Evolutionary conservation across 2,329 filamentous ascomycete species (phyloP).

Genomic region (Diaporthe batatas): DNA sequence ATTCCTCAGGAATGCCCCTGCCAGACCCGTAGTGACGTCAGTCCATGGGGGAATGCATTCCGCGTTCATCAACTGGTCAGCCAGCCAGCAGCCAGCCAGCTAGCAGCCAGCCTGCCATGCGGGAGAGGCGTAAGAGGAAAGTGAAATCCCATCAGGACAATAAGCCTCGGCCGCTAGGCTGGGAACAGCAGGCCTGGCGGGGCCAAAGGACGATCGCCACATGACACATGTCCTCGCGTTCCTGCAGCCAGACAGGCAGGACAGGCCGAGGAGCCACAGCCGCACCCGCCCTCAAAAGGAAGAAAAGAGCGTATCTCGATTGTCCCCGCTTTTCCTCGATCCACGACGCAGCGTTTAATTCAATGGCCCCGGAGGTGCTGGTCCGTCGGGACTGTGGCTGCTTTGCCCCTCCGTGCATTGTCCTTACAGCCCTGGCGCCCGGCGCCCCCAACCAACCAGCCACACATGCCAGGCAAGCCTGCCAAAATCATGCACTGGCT

Average conservation of each 20-base stretch:
- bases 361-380: constrained; percentile 1
- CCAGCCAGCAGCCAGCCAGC: background rate
- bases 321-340: constrained; percentile 27
- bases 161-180: constrained; percentile 3
- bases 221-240: constrained; percentile 25
- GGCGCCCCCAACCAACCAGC: background rate
- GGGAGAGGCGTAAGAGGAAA: background rate
- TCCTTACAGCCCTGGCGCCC: no score
- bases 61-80: constrained; percentile 18
- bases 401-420: background rate
- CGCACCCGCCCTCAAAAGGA: background rate
- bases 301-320: constrained; percentile 21
- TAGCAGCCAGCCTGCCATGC: constrained; percentile 9
- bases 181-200: background rate
- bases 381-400: background rate
- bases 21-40: constrained; percentile 23
- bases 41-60: background rate
- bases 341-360: background rate
- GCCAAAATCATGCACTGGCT: background rate
- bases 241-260: background rate
- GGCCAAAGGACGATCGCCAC: constrained; percentile 18
- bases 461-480: background rate
- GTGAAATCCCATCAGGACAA: constrained; percentile 4
- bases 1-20: constrained; percentile 5
- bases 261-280: constrained; percentile 16